A percentile compares a stretch with the other conserved stretches of the same genome.
phyloP scores from a whole-genome alignment of 768 basidiomycete genomes.

The Hygrocybe coccinea region DNA sequence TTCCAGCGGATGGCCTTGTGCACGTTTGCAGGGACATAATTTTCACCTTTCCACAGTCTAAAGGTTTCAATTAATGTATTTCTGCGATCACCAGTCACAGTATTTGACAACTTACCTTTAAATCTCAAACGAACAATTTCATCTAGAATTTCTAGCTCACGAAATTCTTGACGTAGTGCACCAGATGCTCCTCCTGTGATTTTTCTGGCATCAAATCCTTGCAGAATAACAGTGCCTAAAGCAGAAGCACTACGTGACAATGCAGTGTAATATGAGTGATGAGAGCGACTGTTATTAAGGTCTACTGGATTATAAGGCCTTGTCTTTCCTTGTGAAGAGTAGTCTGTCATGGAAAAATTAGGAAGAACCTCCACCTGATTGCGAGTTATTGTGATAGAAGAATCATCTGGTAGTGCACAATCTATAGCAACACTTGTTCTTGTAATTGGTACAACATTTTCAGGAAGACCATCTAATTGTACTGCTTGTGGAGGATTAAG shows the following conservation, averaged over 20 bases:
- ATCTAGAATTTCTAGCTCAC: conserved; percentile 19
- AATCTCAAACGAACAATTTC: conserved; percentile 18
- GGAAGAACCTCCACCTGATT: conserved; percentile 22
- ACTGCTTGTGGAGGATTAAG: conserved; percentile 10
- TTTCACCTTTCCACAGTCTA: not conserved
- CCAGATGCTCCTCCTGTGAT: conserved; percentile 16
- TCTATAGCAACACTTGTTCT: conserved; percentile 1
- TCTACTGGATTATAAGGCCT: conserved; percentile 24
- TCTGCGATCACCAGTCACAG: not conserved
- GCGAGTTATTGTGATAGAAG: conserved; percentile 10
- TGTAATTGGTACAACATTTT: conserved; percentile 23
- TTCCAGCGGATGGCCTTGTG: conserved; percentile 2
- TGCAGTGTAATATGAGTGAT: conserved; percentile 16
- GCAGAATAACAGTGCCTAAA: conserved; percentile 23
- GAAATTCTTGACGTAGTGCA: conserved; percentile 17
- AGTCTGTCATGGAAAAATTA: conserved; percentile 32
- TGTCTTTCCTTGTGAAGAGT: conserved; percentile 20
- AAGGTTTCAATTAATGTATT: not conserved
- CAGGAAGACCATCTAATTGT: conserved; percentile 1
- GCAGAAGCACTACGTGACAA: conserved; percentile 18
- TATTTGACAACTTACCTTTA: not conserved
- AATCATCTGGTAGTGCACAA: conserved; percentile 19
- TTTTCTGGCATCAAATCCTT: conserved; percentile 18
- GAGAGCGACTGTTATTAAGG: conserved; percentile 13
- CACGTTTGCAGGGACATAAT: conserved; percentile 6